Base-by-base conservation (phyloP, 495 filamentous ascomycete species). In the Penicillium goetzii region DNA sequence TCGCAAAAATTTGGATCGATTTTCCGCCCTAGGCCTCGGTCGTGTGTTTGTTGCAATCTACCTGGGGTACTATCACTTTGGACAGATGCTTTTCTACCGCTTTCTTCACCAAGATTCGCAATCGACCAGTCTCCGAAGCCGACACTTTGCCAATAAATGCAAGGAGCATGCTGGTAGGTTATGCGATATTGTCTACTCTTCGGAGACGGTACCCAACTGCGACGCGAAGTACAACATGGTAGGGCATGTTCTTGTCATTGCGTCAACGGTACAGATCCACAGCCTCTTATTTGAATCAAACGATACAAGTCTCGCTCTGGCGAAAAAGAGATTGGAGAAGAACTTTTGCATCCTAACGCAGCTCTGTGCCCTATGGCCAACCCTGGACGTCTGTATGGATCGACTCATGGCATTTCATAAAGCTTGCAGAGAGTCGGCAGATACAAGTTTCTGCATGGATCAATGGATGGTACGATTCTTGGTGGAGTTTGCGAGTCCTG, bases 231-330 rank as follows among this genome's bases (percentile, higher is more conserved):
- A 79, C 47, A 72, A 67, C 10, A 78, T 81, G 74, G 69, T 80
- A 3, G 78, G 75, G 0, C 78, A 81, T 67, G 74, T 81, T 5
- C 62, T 79, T 4, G 73, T 78, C 15, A 76, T 81, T 38, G 70
- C 76, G 11, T 79, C 75, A 19, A 78, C 78, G 0, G 74, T 81
- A 0, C 72, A 80, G 38, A 76, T 81, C 32, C 77, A 81, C 34
- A 78, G 65, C 8, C 63, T 81, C 1, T 67, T 81, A 0, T 76
- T 79, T 43, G 68, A 60, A 21, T 56, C 62, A 1, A 62, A 74
- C 19, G 65, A 70, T 17, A 51, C 50, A n/a, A 59, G 66, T 19
- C 65, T 77, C 15, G 32, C 47, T 4, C 25, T 53, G 1, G 72
- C 78, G 8, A 68, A 63, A 38, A 9, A 17, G n/a, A 61, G 76